Conservation (phyloP, 805 yeast species). For the Schwanniomyces polymorphus region DNA sequence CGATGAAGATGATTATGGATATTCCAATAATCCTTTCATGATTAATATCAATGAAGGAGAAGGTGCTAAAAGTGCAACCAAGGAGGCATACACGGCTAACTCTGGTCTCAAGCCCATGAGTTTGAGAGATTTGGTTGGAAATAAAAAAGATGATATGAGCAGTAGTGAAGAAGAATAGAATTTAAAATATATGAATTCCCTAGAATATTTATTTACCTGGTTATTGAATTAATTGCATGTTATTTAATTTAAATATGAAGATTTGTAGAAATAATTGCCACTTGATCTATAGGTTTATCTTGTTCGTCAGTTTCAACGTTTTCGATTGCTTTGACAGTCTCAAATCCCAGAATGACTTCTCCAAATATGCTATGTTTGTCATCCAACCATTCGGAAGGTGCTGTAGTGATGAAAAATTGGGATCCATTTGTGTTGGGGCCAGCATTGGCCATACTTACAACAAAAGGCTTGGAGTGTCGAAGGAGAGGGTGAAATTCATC, state of each 20-base stretch:
- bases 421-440: conserved; percentile 49
- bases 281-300: conserved; percentile 20
- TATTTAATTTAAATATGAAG: conserved; percentile 1
- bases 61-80: background rate
- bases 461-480: conserved; percentile 27
- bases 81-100: conserved; percentile 3
- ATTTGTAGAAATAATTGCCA: conserved; percentile 20
- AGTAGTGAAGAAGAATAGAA: conserved; percentile 3
- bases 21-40: conserved; percentile 20
- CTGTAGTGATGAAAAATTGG: conserved; percentile 43
- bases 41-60: conserved; percentile 25
- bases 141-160: conserved; percentile 25
- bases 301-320: conserved; percentile 14
- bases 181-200: background rate
- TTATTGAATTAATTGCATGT: background rate
- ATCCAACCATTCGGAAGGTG: conserved; percentile 17
- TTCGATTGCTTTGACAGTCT: conserved; percentile 19
- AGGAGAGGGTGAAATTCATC: conserved; percentile 28
- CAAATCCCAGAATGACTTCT: conserved; percentile 21
- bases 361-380: conserved; percentile 26
- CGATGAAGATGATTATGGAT: conserved; percentile 20
- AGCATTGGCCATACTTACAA: conserved; percentile 68
- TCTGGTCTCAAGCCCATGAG: conserved; percentile 33
- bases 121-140: conserved; percentile 35
- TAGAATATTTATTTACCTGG: background rate